Evolutionary conservation across 345 rosid species (phyloP), one percentile per base, ranked within the genome.

Genomic region (Ceriops tagal): DNA sequence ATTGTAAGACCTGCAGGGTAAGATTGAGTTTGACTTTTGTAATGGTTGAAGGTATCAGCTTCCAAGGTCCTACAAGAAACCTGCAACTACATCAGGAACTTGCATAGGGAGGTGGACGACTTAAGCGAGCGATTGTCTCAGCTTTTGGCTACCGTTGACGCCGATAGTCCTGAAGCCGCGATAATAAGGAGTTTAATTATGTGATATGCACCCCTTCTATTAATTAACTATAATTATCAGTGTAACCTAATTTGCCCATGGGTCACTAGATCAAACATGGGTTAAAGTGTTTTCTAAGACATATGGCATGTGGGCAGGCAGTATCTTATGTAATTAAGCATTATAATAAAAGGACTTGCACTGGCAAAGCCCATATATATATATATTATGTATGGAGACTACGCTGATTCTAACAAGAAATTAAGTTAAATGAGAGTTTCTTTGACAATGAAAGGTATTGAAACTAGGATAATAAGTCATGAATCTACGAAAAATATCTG

Each of bases 41-140:
- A 19, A 21, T 26, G 8, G 53, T 34, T 18, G 62, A 69, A 93
- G 98, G 96, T 82, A 66, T 89, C 99, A 62, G 95, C 96, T 56
- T 84, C 99, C 3, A 93, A 83, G 79, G 97, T 93, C 55, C 82
- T 93, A 64, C 97, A 91, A 65, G 99, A 93, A 78, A 93, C 99
- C 18, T 93, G 99, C 88, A 88, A 88, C 80, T 89, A 93, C 75
- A 91, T 93, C 57, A 81, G 87, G 84, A 86, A 74, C 84, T 84
- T 93, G 85, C 96, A 93, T 72, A 85, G 77, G 76, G 97, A 93
- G 78, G 96, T 89, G 31, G 91, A 88, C 65, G 97, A 89, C 72
- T 83, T 93, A 39, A 91, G 99, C 73, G 97, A 89, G 68, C 83
- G 99, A 66, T 70, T 93, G 69, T 87, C 96, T 24, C 92, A 93